These are phyloP conservation scores for Lipomyces kockii DNA, from an alignment of 805 yeast species.

Conservation along the genomic window DNA sequence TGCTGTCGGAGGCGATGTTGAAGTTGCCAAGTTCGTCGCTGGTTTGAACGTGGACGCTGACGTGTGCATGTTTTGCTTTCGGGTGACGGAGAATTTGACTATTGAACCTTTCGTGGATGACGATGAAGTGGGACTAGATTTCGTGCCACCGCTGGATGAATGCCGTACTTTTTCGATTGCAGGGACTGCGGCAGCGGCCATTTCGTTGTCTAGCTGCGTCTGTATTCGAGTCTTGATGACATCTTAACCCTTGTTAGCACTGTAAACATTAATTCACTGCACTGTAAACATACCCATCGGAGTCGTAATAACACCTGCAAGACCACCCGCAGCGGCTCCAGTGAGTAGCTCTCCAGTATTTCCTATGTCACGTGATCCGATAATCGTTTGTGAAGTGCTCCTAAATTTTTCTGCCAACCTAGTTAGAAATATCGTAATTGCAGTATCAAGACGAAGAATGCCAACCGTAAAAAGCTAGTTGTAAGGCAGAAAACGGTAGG, in stretches of 20 bases:
- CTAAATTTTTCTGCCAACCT: conserved; percentile 41
- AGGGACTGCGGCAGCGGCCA: not conserved
- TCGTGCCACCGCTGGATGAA: not conserved
- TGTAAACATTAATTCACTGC: not conserved
- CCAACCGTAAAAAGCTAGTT: conserved; percentile 92
- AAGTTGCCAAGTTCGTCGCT: not conserved
- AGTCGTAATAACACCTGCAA: conserved; percentile 87
- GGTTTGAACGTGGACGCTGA: not conserved
- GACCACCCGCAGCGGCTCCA: conserved; percentile 95
- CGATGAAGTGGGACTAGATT: not conserved
- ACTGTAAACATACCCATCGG: conserved; percentile 59
- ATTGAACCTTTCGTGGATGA: conserved; percentile 6
- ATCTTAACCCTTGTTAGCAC: conserved; percentile 43
- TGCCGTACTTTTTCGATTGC: not conserved
- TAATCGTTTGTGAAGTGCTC: conserved; percentile 43
- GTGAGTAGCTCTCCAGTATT: conserved; percentile 68
- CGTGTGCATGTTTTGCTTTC: conserved; percentile 9
- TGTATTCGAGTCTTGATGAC: conserved; percentile 92
- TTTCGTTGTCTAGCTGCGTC: conserved; percentile 62
- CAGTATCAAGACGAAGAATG: conserved; percentile 43
- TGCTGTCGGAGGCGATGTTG: conserved; percentile 36
- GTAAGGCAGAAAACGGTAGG: conserved; percentile 93
- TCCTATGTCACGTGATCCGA: conserved; percentile 44
- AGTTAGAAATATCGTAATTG: not conserved
- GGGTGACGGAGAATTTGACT: not conserved